phyloP scores from a whole-genome alignment of 352 stramenopile genomes.

The Phytophthora chlamydospora region DNA sequence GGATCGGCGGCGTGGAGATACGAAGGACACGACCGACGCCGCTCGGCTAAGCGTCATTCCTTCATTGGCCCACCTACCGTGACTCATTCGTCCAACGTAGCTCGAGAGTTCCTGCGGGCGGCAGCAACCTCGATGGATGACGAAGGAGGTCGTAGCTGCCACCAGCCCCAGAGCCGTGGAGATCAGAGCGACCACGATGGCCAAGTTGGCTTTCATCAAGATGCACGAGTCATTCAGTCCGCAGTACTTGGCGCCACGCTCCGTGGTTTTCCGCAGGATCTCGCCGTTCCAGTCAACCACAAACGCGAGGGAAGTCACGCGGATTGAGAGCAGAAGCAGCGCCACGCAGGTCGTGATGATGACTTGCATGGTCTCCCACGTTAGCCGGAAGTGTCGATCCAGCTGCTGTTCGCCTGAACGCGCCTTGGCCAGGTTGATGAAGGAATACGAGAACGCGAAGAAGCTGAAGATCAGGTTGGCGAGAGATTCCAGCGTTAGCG shows the following conservation, averaged over 20 bases:
- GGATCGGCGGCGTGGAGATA: background rate
- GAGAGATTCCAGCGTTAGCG: slow-evolving; percentile 9
- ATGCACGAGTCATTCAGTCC: slow-evolving; percentile 23
- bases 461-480: slow-evolving; percentile 16
- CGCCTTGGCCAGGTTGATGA: slow-evolving; percentile 19
- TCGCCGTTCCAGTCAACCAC: slow-evolving; percentile 13
- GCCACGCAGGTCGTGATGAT: slow-evolving; percentile 1
- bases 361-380: slow-evolving; percentile 20
- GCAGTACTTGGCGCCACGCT: slow-evolving; percentile 10
- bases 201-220: slow-evolving; percentile 16
- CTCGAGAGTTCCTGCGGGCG: background rate
- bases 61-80: background rate
- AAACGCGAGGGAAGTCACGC: background rate
- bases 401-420: slow-evolving; percentile 16
- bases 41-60: background rate
- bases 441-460: slow-evolving; percentile 16
- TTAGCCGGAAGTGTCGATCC: slow-evolving; percentile 10
- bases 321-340: background rate
- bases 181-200: slow-evolving; percentile 2
- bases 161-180: slow-evolving; percentile 2
- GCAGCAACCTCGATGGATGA: background rate
- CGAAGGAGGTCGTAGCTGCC: slow-evolving; percentile 3
- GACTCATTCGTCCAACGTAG: background rate
- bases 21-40: background rate
- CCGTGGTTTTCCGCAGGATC: slow-evolving; percentile 18